These are phyloP conservation scores for Bonia amplexicaulis DNA, from an alignment of 176 grass and related monocot species.

Conservation along the genomic window DNA sequence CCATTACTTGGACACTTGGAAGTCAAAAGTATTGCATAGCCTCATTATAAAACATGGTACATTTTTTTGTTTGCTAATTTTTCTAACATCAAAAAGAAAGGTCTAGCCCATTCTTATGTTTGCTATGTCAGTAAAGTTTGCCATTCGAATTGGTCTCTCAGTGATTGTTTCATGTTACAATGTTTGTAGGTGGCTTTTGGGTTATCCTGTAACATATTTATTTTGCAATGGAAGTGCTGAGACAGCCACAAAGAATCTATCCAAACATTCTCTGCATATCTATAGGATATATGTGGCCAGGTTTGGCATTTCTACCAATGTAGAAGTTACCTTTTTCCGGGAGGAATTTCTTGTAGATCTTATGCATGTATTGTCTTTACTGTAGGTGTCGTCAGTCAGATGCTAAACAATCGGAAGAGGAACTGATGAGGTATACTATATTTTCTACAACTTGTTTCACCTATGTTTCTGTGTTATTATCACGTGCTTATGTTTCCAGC, in stretches of 20 bases:
- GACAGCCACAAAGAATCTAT: slow-evolving; percentile 42
- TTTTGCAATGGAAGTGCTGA: slow-evolving; percentile 52
- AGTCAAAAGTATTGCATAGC: not conserved
- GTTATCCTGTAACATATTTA: slow-evolving; percentile 80
- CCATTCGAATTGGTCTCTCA: not conserved
- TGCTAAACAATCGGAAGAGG: slow-evolving; percentile 46
- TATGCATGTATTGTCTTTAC: slow-evolving; percentile 11
- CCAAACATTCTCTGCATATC: slow-evolving; percentile 65
- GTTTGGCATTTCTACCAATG: slow-evolving; percentile 22
- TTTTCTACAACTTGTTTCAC: not conserved
- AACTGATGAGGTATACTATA: slow-evolving; percentile 66
- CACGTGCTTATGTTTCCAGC: slow-evolving; percentile 10
- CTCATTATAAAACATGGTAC: not conserved
- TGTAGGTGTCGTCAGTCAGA: slow-evolving; percentile 8
- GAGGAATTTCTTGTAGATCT: not conserved
- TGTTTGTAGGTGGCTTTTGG: slow-evolving; percentile 79
- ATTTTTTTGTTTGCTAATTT: not conserved
- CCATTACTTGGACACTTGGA: not conserved
- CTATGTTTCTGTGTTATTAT: not conserved
- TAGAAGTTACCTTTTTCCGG: not conserved
- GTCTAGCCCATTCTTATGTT: not conserved
- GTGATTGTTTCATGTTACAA: not conserved
- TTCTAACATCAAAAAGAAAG: not conserved
- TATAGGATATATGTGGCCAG: slow-evolving; percentile 64
- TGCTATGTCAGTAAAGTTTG: slow-evolving; percentile 7